Conservation (phyloP, 2,329 filamentous ascomycete species). For the Ascosphaera aggregata region DNA sequence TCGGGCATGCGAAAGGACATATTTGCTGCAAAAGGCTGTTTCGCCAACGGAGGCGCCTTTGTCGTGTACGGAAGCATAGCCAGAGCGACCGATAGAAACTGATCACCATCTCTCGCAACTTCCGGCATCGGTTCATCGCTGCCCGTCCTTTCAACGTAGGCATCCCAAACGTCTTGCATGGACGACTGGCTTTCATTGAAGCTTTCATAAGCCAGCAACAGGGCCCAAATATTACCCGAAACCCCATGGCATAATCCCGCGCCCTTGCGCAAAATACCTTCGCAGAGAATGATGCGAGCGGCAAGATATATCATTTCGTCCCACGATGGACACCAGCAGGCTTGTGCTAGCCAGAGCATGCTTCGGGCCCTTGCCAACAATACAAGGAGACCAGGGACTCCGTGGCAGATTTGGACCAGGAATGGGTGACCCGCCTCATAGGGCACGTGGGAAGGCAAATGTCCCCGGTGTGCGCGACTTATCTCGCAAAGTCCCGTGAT, state of each 20-base stretch:
- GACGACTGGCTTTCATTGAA: conserved; percentile 12
- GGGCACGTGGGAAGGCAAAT: conserved; percentile 17
- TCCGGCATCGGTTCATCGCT: conserved; percentile 3
- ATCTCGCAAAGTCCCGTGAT: conserved; percentile 16
- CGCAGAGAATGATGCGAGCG: conserved; percentile 16
- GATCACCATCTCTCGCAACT: conserved; percentile 10
- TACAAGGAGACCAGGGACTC: conserved; percentile 6
- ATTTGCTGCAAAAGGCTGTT: conserved; percentile 6
- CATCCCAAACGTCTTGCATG: conserved; percentile 8
- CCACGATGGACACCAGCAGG: conserved; percentile 17
- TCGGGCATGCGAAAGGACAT: conserved; percentile 18
- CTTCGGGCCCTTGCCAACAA: conserved; percentile 14
- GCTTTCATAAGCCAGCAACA: conserved; percentile 15
- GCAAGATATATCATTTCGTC: conserved; percentile 13
- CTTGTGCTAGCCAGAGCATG: conserved; percentile 8
- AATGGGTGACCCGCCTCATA: neutral
- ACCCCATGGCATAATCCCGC: conserved; percentile 20
- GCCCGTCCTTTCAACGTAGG: conserved; percentile 7
- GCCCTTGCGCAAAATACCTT: conserved; percentile 20
- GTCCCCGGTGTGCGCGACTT: conserved; percentile 13
- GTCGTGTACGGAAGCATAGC: conserved; percentile 16
- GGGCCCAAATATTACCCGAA: conserved; percentile 18
- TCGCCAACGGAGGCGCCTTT: conserved; percentile 15
- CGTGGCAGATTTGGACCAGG: neutral
- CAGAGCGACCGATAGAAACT: conserved; percentile 16